phyloP scores from a whole-genome alignment of 1,284 basidiomycete species.

The Apiotrichum gamsii region DNA sequence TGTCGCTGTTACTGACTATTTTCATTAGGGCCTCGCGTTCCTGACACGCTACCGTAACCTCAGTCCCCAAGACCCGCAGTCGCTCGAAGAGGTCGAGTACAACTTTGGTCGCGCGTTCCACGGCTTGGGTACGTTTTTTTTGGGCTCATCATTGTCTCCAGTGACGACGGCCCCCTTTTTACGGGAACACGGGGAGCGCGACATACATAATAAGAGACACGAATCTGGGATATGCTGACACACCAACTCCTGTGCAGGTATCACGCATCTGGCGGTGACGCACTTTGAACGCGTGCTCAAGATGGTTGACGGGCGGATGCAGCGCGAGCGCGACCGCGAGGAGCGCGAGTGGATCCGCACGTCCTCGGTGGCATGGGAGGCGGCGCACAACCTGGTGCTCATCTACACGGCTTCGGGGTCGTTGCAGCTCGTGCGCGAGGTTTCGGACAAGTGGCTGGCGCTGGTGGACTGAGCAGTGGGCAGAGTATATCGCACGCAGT shows the following conservation, averaged over 20 bases:
- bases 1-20: too few species aligned
- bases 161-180: conserved; percentile 21
- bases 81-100: conserved; percentile 73
- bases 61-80: conserved; percentile 46
- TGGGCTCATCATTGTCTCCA: too few species aligned
- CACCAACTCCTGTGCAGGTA: conserved; percentile 50
- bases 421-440: conserved; percentile 52
- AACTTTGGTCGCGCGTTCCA: conserved; percentile 90
- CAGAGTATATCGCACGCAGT: too few species aligned
- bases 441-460: conserved; percentile 37
- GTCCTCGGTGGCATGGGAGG: conserved; percentile 56
- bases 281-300: conserved; percentile 74
- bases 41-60: conserved; percentile 65
- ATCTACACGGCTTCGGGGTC: conserved; percentile 74
- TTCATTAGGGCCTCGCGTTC: conserved; percentile 69
- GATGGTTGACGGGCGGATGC: conserved; percentile 52
- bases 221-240: not conserved
- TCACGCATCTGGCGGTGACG: conserved; percentile 68
- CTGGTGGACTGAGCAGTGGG: conserved; percentile 13
- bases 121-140: conserved; percentile 79
- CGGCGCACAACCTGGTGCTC: conserved; percentile 80
- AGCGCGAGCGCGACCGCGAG: conserved; percentile 13
- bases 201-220: too few species aligned
- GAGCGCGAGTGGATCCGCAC: conserved; percentile 39
- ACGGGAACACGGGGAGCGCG: too few species aligned